These are phyloP conservation scores for Aspergillus kassunensis DNA, from an alignment of 495 filamentous ascomycete genomes.

Conservation along the genomic window DNA sequence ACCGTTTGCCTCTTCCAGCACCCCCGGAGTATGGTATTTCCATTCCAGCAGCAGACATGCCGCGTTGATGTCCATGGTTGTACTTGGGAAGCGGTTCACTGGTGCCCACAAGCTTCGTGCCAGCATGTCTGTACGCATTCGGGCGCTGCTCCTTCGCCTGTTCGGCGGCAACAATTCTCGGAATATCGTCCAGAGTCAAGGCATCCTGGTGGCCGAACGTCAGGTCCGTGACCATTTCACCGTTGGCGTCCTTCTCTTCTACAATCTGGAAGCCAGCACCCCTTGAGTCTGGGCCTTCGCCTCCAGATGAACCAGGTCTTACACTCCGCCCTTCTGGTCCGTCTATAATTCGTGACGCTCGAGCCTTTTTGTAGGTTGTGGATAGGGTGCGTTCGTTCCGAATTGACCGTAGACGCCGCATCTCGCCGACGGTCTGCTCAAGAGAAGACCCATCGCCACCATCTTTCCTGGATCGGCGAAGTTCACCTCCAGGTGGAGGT, in stretches of 20 bases:
- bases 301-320: constrained; percentile 75
- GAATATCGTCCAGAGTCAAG: constrained; percentile 92
- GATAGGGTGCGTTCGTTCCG: constrained; percentile 91
- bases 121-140: constrained; percentile 73
- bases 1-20: constrained; percentile 58
- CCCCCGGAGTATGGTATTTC: constrained; percentile 31
- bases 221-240: constrained; percentile 67
- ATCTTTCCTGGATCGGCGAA: constrained; percentile 62
- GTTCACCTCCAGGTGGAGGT: constrained; percentile 33
- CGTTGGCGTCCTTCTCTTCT: constrained; percentile 74
- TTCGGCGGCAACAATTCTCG: constrained; percentile 92
- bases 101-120: constrained; percentile 63
- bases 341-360: constrained; percentile 89
- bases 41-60: constrained; percentile 63
- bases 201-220: constrained; percentile 89
- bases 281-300: constrained; percentile 53
- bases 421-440: constrained; percentile 93
- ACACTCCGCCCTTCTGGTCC: constrained; percentile 76
- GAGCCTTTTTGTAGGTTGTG: constrained; percentile 82
- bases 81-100: constrained; percentile 64
- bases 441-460: constrained; percentile 69
- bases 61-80: constrained; percentile 73
- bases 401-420: constrained; percentile 84
- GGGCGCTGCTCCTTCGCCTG: constrained; percentile 90
- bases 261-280: constrained; percentile 72